These are phyloP conservation scores for Trichoderma asperellum DNA, from an alignment of 2,329 filamentous ascomycete species.

Conservation along the genomic window DNA sequence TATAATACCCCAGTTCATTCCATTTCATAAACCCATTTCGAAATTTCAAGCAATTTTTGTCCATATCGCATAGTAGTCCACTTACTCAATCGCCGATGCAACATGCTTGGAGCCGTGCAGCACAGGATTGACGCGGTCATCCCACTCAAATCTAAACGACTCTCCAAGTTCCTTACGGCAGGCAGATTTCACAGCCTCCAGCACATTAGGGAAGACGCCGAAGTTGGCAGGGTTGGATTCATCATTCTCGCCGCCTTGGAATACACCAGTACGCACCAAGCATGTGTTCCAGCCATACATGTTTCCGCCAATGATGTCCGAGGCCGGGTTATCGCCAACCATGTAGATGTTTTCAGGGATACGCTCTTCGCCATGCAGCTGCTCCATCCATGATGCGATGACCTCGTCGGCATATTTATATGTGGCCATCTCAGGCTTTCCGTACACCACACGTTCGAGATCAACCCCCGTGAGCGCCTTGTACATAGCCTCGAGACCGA, in stretches of 20 bases:
- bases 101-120: constrained; percentile 16
- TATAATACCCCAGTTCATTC: not conserved
- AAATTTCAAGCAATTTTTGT: not conserved
- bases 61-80: not conserved
- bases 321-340: constrained; percentile 22
- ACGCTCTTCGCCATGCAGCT: constrained; percentile 20
- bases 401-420: constrained; percentile 23
- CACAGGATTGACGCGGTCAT: constrained; percentile 19
- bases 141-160: constrained; percentile 15
- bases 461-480: constrained; percentile 18
- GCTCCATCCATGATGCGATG: constrained; percentile 22
- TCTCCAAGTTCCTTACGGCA: constrained; percentile 16
- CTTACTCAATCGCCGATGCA: constrained; percentile 22
- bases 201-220: constrained; percentile 16
- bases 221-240: constrained; percentile 25
- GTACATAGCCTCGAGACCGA: constrained; percentile 19
- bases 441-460: constrained; percentile 21
- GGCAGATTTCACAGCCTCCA: constrained; percentile 17
- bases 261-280: constrained; percentile 20
- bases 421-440: constrained; percentile 21
- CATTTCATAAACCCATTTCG: not conserved
- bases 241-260: constrained; percentile 19
- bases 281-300: constrained; percentile 25
- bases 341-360: constrained; percentile 22
- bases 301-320: constrained; percentile 20